A percentile compares a stretch with the other conserved stretches of the same genome.
Conservation (phyloP, 441 rosid species). For the Syzygium syzygioides region DNA sequence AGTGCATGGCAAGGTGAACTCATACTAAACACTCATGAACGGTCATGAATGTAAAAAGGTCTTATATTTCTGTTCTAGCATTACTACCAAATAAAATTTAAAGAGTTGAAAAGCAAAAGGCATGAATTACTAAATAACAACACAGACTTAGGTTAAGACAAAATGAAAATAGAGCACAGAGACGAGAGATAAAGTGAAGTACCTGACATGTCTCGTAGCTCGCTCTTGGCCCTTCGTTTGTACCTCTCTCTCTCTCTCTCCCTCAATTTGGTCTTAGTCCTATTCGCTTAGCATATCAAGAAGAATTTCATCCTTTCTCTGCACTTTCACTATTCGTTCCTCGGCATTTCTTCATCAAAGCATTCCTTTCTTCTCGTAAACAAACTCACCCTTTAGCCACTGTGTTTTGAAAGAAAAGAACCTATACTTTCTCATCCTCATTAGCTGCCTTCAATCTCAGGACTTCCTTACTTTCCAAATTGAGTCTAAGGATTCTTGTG, state of each 20-base stretch:
- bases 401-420: not conserved
- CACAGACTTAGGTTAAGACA: not conserved
- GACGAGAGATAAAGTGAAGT: not conserved
- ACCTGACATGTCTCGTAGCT: not conserved
- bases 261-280: not conserved
- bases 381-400: not conserved
- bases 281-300: not conserved
- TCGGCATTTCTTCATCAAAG: conserved; percentile 25
- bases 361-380: conserved; percentile 50
- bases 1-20: not conserved
- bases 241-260: not conserved
- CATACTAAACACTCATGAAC: not conserved
- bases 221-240: not conserved
- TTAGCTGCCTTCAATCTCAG: conserved; percentile 18
- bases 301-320: conserved; percentile 33
- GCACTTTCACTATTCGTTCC: conserved; percentile 14
- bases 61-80: not conserved
- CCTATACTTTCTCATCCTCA: conserved; percentile 1
- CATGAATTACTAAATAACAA: not conserved
- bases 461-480: conserved; percentile 38
- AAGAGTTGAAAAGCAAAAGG: not conserved
- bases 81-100: not conserved
- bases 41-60: not conserved
- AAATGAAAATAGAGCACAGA: not conserved
- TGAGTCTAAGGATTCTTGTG: conserved; percentile 33